Conservation (phyloP, 2,329 filamentous ascomycete genomes). For the Cordyceps cicadae region DNA sequence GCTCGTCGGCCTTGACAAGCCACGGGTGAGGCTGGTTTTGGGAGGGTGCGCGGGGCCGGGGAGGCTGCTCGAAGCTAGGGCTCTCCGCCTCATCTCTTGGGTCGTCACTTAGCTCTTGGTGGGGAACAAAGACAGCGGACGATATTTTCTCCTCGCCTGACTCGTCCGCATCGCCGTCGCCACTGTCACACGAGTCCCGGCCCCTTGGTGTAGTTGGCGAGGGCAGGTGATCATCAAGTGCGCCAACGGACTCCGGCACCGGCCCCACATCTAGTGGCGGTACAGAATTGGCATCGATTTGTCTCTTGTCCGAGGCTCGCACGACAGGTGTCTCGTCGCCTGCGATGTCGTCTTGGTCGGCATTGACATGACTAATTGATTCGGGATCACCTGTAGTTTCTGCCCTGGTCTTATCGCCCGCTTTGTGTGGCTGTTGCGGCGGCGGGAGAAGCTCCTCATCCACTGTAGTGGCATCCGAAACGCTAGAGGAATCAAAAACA, state of each 20-base stretch:
- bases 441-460: not conserved
- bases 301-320: conserved; percentile 13
- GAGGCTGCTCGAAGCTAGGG: conserved; percentile 34
- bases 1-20: conserved; percentile 51
- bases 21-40: conserved; percentile 38
- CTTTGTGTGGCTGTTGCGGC: not conserved
- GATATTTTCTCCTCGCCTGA: conserved; percentile 80
- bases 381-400: conserved; percentile 15
- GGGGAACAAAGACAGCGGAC: conserved; percentile 75
- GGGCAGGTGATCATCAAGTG: conserved; percentile 13
- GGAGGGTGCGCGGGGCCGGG: conserved; percentile 36
- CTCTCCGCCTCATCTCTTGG: conserved; percentile 24
- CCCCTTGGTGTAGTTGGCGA: conserved; percentile 32
- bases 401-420: not conserved
- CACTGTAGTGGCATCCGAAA: not conserved
- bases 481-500: not conserved
- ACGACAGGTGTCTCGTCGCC: conserved; percentile 10
- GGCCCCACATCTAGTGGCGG: conserved; percentile 10
- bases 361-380: not conserved
- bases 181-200: conserved; percentile 30
- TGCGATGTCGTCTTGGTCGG: not conserved
- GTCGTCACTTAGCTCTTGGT: conserved; percentile 47
- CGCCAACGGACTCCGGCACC: not conserved
- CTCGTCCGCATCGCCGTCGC: conserved; percentile 41
- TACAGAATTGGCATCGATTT: not conserved